Conservation (phyloP, 495 filamentous ascomycete species). For the Xanthoparmelia taractica region DNA sequence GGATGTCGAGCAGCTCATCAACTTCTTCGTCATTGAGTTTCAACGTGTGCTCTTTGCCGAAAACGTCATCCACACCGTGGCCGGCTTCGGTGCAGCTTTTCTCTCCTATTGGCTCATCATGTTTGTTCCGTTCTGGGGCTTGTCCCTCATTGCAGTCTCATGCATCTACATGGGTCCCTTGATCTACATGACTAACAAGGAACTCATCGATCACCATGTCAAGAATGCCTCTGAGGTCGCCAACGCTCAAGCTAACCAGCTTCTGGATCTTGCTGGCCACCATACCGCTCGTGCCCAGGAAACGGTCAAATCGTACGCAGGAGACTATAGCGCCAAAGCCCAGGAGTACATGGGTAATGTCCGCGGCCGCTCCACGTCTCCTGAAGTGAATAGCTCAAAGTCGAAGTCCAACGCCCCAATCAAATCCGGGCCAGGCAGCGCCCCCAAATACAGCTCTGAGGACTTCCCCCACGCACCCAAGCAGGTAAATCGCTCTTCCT, state of each 20-base stretch:
- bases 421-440: constrained; percentile 33
- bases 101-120: constrained; percentile 90
- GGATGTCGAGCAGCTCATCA: constrained; percentile 83
- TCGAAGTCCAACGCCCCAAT: constrained; percentile 33
- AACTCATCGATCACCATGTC: constrained; percentile 83
- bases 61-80: constrained; percentile 73
- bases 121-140: constrained; percentile 86
- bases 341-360: constrained; percentile 59
- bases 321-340: constrained; percentile 78
- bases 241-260: constrained; percentile 71
- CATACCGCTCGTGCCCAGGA: constrained; percentile 71
- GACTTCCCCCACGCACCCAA: constrained; percentile 59
- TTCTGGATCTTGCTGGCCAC: constrained; percentile 71
- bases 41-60: constrained; percentile 93
- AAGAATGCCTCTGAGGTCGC: constrained; percentile 60
- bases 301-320: constrained; percentile 70
- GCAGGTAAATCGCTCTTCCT: constrained; percentile 15
- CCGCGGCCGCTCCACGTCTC: constrained; percentile 44
- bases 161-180: constrained; percentile 79
- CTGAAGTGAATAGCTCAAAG: constrained; percentile 37
- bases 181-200: constrained; percentile 86
- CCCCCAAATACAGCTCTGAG: constrained; percentile 29
- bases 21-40: constrained; percentile 96
- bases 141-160: constrained; percentile 68
- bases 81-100: constrained; percentile 69